Percentiles rank a stretch among this genome's conserved stretches.
Conservation (phyloP, 495 filamentous ascomycete genomes). For the Tricharina praecox region DNA sequence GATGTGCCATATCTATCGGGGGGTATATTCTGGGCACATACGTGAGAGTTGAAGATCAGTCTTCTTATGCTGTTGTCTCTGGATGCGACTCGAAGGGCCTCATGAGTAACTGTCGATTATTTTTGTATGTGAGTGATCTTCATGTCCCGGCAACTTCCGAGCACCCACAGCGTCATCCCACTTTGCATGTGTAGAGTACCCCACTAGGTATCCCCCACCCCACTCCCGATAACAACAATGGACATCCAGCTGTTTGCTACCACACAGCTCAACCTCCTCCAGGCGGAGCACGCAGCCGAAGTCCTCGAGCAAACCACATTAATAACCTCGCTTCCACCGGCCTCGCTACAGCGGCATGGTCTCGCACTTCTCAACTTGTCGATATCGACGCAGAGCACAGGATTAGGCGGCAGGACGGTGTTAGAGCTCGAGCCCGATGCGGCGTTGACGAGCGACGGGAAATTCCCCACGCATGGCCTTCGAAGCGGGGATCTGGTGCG, state of each 20-base stretch:
- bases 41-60: too few species aligned
- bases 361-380: conserved; percentile 69
- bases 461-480: conserved; percentile 66
- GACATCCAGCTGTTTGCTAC: conserved; percentile 61
- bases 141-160: too few species aligned
- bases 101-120: too few species aligned
- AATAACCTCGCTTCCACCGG: conserved; percentile 50
- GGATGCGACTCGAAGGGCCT: too few species aligned
- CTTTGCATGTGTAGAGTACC: too few species aligned
- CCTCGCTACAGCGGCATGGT: conserved; percentile 64
- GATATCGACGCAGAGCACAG: conserved; percentile 68
- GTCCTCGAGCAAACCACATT: conserved; percentile 54
- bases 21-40: too few species aligned
- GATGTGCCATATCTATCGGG: too few species aligned
- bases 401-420: conserved; percentile 72
- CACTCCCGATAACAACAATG: too few species aligned
- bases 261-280: conserved; percentile 61
- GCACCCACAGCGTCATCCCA: too few species aligned
- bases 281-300: conserved; percentile 62
- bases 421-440: conserved; percentile 62
- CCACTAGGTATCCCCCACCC: too few species aligned
- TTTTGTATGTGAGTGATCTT: too few species aligned
- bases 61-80: too few species aligned
- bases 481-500: conserved; percentile 75
- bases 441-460: conserved; percentile 38